These are phyloP conservation scores for Termitomyces sp. DNA, from an alignment of 768 basidiomycete genomes.

Conservation along the genomic window DNA sequence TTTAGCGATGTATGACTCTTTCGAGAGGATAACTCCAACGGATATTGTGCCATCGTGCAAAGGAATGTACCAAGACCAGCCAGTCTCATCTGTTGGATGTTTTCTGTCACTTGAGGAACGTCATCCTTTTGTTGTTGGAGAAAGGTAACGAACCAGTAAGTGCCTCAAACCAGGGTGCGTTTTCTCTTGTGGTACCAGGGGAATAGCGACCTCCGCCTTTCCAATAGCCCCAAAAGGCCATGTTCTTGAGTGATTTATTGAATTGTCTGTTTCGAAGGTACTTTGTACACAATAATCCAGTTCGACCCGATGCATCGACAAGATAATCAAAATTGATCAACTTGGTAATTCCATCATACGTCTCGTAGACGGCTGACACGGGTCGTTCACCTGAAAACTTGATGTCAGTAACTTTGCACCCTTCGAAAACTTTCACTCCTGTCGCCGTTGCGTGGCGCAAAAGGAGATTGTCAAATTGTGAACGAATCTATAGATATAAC, in stretches of 20 bases:
- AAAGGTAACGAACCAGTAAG: conserved; percentile 35
- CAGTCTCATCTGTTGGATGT: conserved; percentile 36
- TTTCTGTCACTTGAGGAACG: neutral
- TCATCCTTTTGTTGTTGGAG: too few species aligned
- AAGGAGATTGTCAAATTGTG: conserved; percentile 55
- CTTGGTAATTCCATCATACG: conserved; percentile 22
- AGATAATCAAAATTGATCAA: conserved; percentile 53
- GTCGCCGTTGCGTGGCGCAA: conserved; percentile 45
- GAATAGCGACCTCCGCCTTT: conserved; percentile 39
- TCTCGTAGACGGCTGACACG: neutral
- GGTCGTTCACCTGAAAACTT: conserved; percentile 29
- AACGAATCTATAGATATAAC: conserved; percentile 35
- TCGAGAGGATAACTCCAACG: conserved; percentile 44
- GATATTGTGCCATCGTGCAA: conserved; percentile 45
- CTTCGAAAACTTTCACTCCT: conserved; percentile 47
- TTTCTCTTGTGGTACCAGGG: conserved; percentile 33
- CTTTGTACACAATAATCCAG: conserved; percentile 53
- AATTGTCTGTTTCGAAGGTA: conserved; percentile 53
- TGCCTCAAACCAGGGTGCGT: conserved; percentile 51
- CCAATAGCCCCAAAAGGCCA: conserved; percentile 72
- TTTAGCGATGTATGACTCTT: conserved; percentile 27
- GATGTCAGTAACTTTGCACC: conserved; percentile 38
- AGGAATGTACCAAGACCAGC: conserved; percentile 57
- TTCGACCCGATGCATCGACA: conserved; percentile 58
- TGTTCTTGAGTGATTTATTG: conserved; percentile 48